Evolutionary conservation across 1,139 yeast species (phyloP).

Genomic region (Zygosaccharomyces pseudobailii): DNA sequence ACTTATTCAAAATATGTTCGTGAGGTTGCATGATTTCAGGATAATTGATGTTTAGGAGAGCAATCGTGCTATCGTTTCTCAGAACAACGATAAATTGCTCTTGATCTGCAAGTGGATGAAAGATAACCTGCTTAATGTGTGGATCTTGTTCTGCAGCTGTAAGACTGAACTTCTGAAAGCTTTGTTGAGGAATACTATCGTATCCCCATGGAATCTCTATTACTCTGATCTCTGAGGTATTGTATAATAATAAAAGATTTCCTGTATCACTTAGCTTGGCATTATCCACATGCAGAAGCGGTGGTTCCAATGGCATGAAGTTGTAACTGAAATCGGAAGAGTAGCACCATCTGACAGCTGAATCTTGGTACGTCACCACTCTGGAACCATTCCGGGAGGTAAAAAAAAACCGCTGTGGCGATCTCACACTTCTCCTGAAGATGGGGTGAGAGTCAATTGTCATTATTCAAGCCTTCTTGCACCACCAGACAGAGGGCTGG

Average conservation of each 20-base stretch:
- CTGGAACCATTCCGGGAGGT: constrained; percentile 16
- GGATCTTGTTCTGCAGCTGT: not conserved
- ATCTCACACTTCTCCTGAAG: constrained; percentile 1
- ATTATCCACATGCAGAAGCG: constrained; percentile 33
- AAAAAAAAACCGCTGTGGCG: constrained; percentile 13
- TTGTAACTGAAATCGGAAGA: constrained; percentile 18
- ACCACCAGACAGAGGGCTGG: not conserved
- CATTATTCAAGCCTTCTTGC: not conserved
- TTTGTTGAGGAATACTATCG: constrained; percentile 14
- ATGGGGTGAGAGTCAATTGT: constrained; percentile 11
- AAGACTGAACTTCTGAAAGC: constrained; percentile 21
- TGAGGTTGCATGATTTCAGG: constrained; percentile 29
- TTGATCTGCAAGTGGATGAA: constrained; percentile 42
- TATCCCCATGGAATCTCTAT: constrained; percentile 31
- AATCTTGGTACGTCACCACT: constrained; percentile 8
- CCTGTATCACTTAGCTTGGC: constrained; percentile 38
- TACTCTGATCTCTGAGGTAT: constrained; percentile 34
- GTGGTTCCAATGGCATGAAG: constrained; percentile 25
- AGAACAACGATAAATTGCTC: constrained; percentile 42
- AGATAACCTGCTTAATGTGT: constrained; percentile 34
- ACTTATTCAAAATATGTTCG: constrained; percentile 21
- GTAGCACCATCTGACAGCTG: constrained; percentile 26
- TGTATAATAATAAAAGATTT: constrained; percentile 40
- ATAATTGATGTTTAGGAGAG: constrained; percentile 36
- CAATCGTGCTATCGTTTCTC: constrained; percentile 35